These are phyloP conservation scores for Populus nigra DNA, from an alignment of 345 rosid species.

Conservation along the genomic window DNA sequence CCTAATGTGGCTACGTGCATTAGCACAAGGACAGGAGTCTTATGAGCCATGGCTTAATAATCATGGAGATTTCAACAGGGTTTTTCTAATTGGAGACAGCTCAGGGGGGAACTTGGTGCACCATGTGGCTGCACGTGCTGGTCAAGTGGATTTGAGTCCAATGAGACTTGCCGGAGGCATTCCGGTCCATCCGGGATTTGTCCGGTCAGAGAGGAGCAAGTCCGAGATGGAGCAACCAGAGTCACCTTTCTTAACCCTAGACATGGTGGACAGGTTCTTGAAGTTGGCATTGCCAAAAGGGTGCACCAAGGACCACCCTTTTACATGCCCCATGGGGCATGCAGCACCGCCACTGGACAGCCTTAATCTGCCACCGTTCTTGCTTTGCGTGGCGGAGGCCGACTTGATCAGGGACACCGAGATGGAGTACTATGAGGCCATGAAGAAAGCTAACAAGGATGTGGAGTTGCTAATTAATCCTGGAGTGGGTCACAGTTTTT, in stretches of 20 bases:
- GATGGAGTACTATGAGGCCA: slow-evolving; percentile 55
- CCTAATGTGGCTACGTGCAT: slow-evolving; percentile 27
- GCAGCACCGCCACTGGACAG: slow-evolving; percentile 32
- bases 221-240: slow-evolving; percentile 60
- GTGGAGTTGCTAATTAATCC: slow-evolving; percentile 44
- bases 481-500: slow-evolving; percentile 63
- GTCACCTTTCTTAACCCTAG: slow-evolving; percentile 54
- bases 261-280: slow-evolving; percentile 60
- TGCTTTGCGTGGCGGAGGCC: slow-evolving; percentile 48
- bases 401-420: slow-evolving; percentile 54
- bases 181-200: slow-evolving; percentile 34
- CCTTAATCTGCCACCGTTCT: slow-evolving; percentile 46
- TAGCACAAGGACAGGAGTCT: slow-evolving; percentile 2
- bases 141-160: slow-evolving; percentile 9
- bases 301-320: slow-evolving; percentile 48
- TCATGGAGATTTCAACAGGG: slow-evolving; percentile 22
- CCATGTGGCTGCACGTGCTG: slow-evolving; percentile 29
- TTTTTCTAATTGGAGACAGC: slow-evolving; percentile 38
- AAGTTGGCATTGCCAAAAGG: slow-evolving; percentile 44
- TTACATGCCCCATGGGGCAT: slow-evolving; percentile 63
- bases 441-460: slow-evolving; percentile 45
- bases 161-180: slow-evolving; percentile 28
- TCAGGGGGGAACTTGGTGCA: slow-evolving; percentile 35
- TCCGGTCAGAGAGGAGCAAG: slow-evolving; percentile 49
- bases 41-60: slow-evolving; percentile 20